These are phyloP conservation scores for Dothidotthia symphoricarpi DNA, from an alignment of 2,329 filamentous ascomycete species.

Conservation along the genomic window DNA sequence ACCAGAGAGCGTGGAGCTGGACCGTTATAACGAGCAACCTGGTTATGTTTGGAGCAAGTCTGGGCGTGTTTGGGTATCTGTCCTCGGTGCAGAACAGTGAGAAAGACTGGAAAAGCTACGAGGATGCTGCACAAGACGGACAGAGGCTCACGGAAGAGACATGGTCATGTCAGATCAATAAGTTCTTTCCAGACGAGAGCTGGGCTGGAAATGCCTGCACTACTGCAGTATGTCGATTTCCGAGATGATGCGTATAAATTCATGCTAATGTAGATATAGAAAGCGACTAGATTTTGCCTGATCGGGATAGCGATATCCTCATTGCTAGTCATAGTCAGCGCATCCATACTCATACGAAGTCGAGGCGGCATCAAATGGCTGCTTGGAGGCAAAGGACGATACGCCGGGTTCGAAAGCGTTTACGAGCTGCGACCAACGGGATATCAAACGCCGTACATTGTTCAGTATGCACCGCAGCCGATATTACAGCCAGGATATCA, in stretches of 20 bases:
- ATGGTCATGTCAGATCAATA: constrained; percentile 28
- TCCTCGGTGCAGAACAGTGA: constrained; percentile 19
- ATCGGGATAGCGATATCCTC: constrained; percentile 24
- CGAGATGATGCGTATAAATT: neutral
- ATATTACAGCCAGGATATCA: too few relatives aligned
- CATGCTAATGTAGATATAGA: constrained; percentile 9
- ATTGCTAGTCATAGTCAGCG: constrained; percentile 14
- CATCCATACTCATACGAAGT: constrained; percentile 22
- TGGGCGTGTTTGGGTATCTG: constrained; percentile 22
- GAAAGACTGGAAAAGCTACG: constrained; percentile 16
- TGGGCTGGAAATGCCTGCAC: constrained; percentile 30
- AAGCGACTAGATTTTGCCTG: constrained; percentile 26
- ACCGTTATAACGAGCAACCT: constrained; percentile 17
- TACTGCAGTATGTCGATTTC: constrained; percentile 15
- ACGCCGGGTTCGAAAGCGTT: constrained; percentile 26
- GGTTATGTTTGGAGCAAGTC: constrained; percentile 12
- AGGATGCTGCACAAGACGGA: constrained; percentile 14
- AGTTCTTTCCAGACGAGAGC: constrained; percentile 13
- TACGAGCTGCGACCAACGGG: too few relatives aligned
- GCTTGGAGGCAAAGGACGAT: constrained; percentile 27
- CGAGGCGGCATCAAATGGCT: constrained; percentile 31
- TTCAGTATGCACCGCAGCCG: too few relatives aligned
- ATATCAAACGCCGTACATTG: too few relatives aligned
- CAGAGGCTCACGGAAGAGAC: constrained; percentile 26
- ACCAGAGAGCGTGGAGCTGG: constrained; percentile 31